phyloP scores from a whole-genome alignment of 495 filamentous ascomycete species.

The Podospora pseudocomata region DNA sequence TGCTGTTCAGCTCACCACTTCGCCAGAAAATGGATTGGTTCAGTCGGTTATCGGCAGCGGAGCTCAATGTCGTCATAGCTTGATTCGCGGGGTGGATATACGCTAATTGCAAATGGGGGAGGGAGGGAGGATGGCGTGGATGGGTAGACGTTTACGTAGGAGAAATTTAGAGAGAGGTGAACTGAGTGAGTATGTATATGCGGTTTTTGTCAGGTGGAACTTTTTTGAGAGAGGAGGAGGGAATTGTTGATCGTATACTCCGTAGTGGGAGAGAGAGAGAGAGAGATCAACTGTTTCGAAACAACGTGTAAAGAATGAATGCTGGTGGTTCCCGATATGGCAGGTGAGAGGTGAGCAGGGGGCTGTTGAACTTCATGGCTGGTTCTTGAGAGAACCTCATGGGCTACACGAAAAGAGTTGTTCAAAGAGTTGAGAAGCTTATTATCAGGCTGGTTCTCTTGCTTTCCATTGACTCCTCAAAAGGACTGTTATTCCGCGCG shows the following conservation, averaged over 20 bases:
- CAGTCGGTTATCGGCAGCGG: background rate
- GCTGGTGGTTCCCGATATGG: background rate
- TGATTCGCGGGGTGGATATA: background rate
- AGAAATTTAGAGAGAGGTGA: too few species aligned
- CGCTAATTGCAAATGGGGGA: too few species aligned
- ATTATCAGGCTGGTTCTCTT: background rate
- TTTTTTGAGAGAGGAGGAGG: too few species aligned
- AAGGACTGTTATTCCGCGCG: background rate
- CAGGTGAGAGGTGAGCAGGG: background rate
- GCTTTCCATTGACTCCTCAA: background rate
- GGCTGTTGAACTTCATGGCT: background rate
- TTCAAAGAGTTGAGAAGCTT: too few species aligned
- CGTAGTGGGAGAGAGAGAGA: background rate
- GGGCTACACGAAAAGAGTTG: too few species aligned
- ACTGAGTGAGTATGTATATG: too few species aligned
- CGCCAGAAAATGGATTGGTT: background rate
- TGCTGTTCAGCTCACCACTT: background rate
- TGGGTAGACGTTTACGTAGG: too few species aligned
- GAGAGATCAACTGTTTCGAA: background rate
- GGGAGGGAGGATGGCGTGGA: too few species aligned
- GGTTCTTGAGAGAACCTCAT: background rate
- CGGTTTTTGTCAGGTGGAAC: too few species aligned
- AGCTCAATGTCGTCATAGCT: background rate
- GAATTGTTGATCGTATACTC: too few species aligned
- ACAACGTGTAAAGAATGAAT: background rate